Conservation (phyloP, 192 early-diverging fungal species). For the Podila minutissima region DNA sequence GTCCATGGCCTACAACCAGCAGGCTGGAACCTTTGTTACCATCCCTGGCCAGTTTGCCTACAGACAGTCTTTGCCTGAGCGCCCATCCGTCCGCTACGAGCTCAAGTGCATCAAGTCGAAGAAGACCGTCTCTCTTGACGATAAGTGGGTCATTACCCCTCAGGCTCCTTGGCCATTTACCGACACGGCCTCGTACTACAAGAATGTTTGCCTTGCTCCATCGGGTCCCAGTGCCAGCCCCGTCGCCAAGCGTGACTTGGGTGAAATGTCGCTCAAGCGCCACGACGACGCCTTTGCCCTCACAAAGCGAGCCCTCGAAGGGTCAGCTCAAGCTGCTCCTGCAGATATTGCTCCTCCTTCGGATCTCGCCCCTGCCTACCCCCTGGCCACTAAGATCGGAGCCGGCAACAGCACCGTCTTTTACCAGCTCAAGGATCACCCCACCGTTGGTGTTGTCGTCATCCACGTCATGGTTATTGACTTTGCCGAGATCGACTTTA, state of each 20-base stretch:
- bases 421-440: constrained; percentile 12
- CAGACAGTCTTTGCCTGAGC: not conserved
- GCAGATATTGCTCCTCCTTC: no score
- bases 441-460: constrained; percentile 7
- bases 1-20: not conserved
- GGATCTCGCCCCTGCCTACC: not conserved
- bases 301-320: constrained; percentile 2
- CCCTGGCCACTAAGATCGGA: constrained; percentile 6
- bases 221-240: not conserved
- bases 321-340: no score
- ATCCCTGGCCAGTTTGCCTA: not conserved
- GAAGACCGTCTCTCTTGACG: not conserved
- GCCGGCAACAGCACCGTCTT: constrained; percentile 7
- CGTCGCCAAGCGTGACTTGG: constrained; percentile 4
- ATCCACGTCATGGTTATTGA: not conserved
- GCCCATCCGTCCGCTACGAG: not conserved
- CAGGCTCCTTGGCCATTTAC: not conserved
- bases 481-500: constrained; percentile 1
- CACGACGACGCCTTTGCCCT: not conserved
- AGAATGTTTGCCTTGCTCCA: constrained; percentile 3
- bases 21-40: not conserved
- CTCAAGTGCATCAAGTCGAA: not conserved
- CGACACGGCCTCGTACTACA: constrained; percentile 4
- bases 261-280: not conserved
- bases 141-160: not conserved